Evolutionary conservation across 1,139 yeast genomes (phyloP).

Genomic region (Hyphopichia khmerensis): DNA sequence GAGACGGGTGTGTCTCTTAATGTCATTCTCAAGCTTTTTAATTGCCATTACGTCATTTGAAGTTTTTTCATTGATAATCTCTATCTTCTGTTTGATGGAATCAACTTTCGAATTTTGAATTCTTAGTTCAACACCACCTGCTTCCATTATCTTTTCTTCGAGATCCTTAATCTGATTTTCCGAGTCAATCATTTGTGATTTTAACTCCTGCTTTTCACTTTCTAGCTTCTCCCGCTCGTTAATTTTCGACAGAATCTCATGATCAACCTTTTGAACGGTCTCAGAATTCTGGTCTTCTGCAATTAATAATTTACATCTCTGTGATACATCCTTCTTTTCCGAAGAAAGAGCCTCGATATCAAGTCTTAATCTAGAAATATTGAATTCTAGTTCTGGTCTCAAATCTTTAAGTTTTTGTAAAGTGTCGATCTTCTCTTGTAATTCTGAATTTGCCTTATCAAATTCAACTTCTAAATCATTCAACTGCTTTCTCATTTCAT

Average conservation of each 20-base stretch:
- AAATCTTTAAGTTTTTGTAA: slow-evolving; percentile 59
- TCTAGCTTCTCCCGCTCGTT: slow-evolving; percentile 31
- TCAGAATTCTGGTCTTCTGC: slow-evolving; percentile 33
- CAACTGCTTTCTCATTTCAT: slow-evolving; percentile 53
- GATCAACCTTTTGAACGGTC: slow-evolving; percentile 23
- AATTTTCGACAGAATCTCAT: slow-evolving; percentile 40
- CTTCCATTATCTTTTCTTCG: slow-evolving; percentile 80
- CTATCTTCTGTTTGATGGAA: slow-evolving; percentile 67
- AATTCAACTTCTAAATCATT: slow-evolving; percentile 55
- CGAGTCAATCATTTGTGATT: slow-evolving; percentile 55
- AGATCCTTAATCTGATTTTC: slow-evolving; percentile 58
- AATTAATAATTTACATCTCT: slow-evolving; percentile 33
- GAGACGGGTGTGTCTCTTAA: slow-evolving; percentile 51
- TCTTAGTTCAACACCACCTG: slow-evolving; percentile 87
- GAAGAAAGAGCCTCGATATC: slow-evolving; percentile 63
- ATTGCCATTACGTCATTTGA: slow-evolving; percentile 59
- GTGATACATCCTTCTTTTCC: slow-evolving; percentile 44
- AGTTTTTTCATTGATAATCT: slow-evolving; percentile 58
- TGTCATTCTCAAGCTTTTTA: slow-evolving; percentile 67
- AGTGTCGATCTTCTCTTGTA: slow-evolving; percentile 58
- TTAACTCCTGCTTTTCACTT: slow-evolving; percentile 42
- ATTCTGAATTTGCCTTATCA: slow-evolving; percentile 51
- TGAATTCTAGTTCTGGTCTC: slow-evolving; percentile 68
- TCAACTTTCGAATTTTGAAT: slow-evolving; percentile 82
- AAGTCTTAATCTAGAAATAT: slow-evolving; percentile 56